Evolutionary conservation across 2,329 filamentous ascomycete genomes (phyloP).

Genomic region (Aurifilum marmelostoma): DNA sequence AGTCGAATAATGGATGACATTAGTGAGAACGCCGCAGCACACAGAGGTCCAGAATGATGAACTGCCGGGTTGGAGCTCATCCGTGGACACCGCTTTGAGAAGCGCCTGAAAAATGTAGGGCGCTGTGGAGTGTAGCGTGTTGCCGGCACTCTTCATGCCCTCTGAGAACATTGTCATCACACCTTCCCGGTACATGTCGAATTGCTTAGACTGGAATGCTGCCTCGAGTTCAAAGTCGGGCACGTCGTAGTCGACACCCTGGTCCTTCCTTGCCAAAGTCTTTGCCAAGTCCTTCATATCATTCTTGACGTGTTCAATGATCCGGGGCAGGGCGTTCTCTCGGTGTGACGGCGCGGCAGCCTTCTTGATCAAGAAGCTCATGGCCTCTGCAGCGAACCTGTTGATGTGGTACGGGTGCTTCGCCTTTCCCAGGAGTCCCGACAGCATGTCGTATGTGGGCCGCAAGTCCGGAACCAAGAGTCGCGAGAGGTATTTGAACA

Average conservation of each 20-base stretch:
- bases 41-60: conserved; percentile 64
- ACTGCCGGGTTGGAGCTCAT: conserved; percentile 52
- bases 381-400: conserved; percentile 89
- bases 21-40: conserved; percentile 75
- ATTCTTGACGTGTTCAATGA: conserved; percentile 72
- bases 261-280: conserved; percentile 18
- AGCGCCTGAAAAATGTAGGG: conserved; percentile 56
- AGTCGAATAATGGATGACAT: conserved; percentile 80
- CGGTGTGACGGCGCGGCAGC: conserved; percentile 77
- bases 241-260: conserved; percentile 5
- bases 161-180: conserved; percentile 92
- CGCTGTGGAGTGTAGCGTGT: conserved; percentile 63
- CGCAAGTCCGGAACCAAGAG: conserved; percentile 83
- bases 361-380: conserved; percentile 93
- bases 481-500: conserved; percentile 95
- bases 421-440: conserved; percentile 80
- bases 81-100: conserved; percentile 53
- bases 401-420: conserved; percentile 85
- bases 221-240: conserved; percentile 24
- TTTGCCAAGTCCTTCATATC: conserved; percentile 60
- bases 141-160: conserved; percentile 67
- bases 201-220: conserved; percentile 57
- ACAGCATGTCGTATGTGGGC: conserved; percentile 81
- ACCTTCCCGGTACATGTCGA: conserved; percentile 77
- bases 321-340: conserved; percentile 69